A percentile compares a stretch with the other conserved stretches of the same genome.
Conservation (phyloP, 352 stramenopile species). For the Phytophthora idaei region DNA sequence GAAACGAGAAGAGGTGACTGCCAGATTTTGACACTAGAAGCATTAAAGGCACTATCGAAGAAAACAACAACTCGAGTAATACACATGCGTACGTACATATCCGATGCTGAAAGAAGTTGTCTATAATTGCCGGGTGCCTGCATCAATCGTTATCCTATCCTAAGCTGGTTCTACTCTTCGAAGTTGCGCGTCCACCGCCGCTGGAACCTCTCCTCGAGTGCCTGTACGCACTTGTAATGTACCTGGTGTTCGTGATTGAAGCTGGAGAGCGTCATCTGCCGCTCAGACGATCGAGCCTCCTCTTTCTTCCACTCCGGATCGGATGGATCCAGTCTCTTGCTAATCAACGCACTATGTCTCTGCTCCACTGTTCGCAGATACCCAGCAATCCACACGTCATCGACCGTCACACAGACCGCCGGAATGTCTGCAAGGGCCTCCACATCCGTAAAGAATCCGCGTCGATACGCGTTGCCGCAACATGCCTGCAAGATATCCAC, state of each 20-base stretch:
- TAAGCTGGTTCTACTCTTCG: slow-evolving; percentile 39
- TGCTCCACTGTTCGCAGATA: slow-evolving; percentile 74
- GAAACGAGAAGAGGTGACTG: too few relatives aligned
- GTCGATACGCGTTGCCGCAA: slow-evolving; percentile 75
- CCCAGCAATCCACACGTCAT: slow-evolving; percentile 85
- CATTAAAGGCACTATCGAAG: too few relatives aligned
- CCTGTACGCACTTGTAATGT: slow-evolving; percentile 85
- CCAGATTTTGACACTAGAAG: too few relatives aligned
- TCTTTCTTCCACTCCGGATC: slow-evolving; percentile 74
- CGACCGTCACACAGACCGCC: slow-evolving; percentile 74
- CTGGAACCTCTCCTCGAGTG: slow-evolving; percentile 68
- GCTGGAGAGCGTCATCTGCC: slow-evolving; percentile 76
- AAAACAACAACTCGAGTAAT: too few relatives aligned
- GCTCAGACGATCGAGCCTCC: slow-evolving; percentile 46
- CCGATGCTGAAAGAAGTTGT: not conserved
- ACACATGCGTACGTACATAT: too few relatives aligned
- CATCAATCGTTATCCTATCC: slow-evolving; percentile 12
- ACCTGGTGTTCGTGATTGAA: slow-evolving; percentile 84
- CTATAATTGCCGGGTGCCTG: not conserved
- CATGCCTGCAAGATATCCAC: slow-evolving; percentile 81
- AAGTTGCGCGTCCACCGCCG: slow-evolving; percentile 74
- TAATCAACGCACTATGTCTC: slow-evolving; percentile 67
- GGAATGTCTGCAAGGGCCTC: slow-evolving; percentile 74
- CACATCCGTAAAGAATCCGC: slow-evolving; percentile 77
- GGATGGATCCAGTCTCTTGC: slow-evolving; percentile 74